phyloP scores from a whole-genome alignment of 2,329 filamentous ascomycete genomes.

The Penicillium verrucosum region DNA sequence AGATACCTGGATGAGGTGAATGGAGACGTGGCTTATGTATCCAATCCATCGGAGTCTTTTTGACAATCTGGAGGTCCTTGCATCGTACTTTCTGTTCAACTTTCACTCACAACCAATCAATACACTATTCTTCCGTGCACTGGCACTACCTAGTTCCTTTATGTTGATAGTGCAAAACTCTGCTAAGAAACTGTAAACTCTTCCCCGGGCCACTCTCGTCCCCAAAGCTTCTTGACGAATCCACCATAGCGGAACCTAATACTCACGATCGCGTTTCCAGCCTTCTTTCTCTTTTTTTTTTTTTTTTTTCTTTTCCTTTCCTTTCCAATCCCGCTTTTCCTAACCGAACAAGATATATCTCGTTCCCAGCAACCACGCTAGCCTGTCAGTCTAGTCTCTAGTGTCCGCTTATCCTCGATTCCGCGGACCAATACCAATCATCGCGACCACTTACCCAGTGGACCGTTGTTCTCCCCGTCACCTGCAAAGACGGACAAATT shows the following conservation, averaged over 20 bases:
- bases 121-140: background rate
- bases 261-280: conserved; percentile 8
- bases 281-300: too few species aligned
- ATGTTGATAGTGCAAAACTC: conserved; percentile 13
- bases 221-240: conserved; percentile 12
- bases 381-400: conserved; percentile 2
- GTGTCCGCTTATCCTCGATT: background rate
- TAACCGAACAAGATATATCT: background rate
- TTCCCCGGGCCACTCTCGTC: conserved; percentile 15
- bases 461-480: conserved; percentile 6
- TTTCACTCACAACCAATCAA: conserved; percentile 17
- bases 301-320: too few species aligned
- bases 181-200: conserved; percentile 11
- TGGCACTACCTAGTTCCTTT: conserved; percentile 8
- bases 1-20: conserved; percentile 19
- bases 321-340: background rate
- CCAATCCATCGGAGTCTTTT: background rate
- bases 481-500: conserved; percentile 25
- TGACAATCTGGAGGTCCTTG: conserved; percentile 11
- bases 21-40: conserved; percentile 6
- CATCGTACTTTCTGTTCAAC: conserved; percentile 8
- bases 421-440: conserved; percentile 1
- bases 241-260: conserved; percentile 14
- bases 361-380: background rate
- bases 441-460: background rate